Evolutionary conservation across 108 stramenopile genomes (phyloP), one percentile per base, ranked within the genome.

Genomic region (Chaetoceros tenuissimus): DNA sequence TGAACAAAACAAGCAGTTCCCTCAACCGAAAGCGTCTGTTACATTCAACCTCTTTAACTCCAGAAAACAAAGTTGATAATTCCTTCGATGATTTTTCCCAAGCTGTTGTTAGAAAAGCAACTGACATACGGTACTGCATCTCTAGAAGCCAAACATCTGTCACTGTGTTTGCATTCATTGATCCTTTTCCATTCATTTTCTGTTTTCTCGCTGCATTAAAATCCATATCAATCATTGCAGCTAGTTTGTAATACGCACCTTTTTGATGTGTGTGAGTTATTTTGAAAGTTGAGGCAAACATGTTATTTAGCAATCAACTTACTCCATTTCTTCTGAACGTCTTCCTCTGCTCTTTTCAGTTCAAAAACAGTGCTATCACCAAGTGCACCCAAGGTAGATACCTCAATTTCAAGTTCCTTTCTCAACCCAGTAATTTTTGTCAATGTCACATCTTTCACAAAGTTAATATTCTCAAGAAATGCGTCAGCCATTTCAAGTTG

Each of bases 61-160:
- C 64, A 0, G 56, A 46, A 55, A 85, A 89, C 17, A 89, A 60
- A 28, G 78, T 82, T 1, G 74, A 65, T 30, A 88, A 55, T 54
- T 81, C 77, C 21, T 55, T 45, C 2, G 78, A 81, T 44, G 79
- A 80, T 54, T 82, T 84, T 28, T 89, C 83, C 87, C 87, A 89
- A 20, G 69, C 69, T 7, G 71, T 55, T 48, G 79, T 76, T 31
- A 85, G 72, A 51, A 81, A 85, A 23, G 81, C 77, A 24, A 81
- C 84, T 17, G 77, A 71, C 57, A 89, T 79, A 18, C 83, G 78
- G 66, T 89, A 89, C 17, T 75, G 77, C 75, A 84, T 83, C 64
- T 89, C 87, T 18, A 81, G 71, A 40, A 85, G 59, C 81, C 81
- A 82, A 5, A 77, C 75, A 56, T 78, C 77, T 0, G 63, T 22